Evolutionary conservation across 345 rosid genomes (phyloP).

Genomic region (Toxicodendron radicans): DNA sequence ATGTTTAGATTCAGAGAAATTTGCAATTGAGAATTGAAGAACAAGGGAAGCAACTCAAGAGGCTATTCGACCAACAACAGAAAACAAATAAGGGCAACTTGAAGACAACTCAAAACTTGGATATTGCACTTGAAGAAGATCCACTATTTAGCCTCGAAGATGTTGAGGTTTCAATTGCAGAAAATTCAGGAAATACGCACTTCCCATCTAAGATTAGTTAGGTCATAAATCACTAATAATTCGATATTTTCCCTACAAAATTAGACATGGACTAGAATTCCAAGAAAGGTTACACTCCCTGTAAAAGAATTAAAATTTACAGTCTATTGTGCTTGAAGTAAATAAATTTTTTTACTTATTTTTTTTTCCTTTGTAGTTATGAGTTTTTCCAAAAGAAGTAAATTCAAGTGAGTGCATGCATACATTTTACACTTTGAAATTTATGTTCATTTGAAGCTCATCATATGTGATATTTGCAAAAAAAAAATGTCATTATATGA

Average conservation of each 20-base stretch:
- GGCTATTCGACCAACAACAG: slow-evolving; percentile 82
- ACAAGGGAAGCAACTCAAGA: slow-evolving; percentile 75
- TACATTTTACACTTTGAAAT: too few species aligned
- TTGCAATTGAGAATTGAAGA: slow-evolving; percentile 83
- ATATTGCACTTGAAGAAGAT: slow-evolving; percentile 25
- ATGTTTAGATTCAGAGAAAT: slow-evolving; percentile 66
- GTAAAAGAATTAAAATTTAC: not conserved
- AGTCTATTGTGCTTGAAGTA: not conserved
- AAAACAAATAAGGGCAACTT: slow-evolving; percentile 40
- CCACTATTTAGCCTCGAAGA: slow-evolving; percentile 40
- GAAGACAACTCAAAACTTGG: slow-evolving; percentile 35
- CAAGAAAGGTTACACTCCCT: not conserved
- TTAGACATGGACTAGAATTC: not conserved
- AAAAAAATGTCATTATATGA: too few species aligned
- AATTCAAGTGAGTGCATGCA: not conserved
- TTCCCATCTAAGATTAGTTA: slow-evolving; percentile 69
- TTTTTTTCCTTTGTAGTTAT: not conserved
- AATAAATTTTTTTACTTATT: not conserved
- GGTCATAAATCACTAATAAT: slow-evolving; percentile 1
- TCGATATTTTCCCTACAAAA: not conserved
- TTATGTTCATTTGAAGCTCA: too few species aligned
- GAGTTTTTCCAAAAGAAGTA: not conserved
- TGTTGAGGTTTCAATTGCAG: slow-evolving; percentile 38
- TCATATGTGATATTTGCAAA: too few species aligned
- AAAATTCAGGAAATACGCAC: slow-evolving; percentile 43